Percentiles rank a stretch among this genome's conserved stretches.
phyloP scores from a whole-genome alignment of 306 rosid species.

The Leucaena leucocephala region DNA sequence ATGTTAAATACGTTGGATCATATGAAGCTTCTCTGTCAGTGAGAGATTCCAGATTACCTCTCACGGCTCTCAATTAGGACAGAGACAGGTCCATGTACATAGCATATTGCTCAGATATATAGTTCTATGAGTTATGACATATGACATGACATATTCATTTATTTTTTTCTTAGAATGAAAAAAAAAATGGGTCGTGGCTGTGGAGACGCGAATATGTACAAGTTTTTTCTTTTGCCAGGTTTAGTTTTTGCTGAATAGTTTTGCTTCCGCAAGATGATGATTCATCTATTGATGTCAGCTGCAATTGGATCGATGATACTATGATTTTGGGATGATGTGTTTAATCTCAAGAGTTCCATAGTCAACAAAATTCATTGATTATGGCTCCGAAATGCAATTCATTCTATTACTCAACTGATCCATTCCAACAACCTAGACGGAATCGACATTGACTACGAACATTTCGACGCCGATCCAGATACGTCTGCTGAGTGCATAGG shows the following conservation, averaged over 20 bases:
- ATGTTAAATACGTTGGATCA: conserved; percentile 66
- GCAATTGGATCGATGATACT: neutral
- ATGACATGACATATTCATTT: conserved; percentile 21
- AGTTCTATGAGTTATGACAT: conserved; percentile 28
- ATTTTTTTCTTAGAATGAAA: neutral
- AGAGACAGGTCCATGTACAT: conserved; percentile 62
- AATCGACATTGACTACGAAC: conserved; percentile 45
- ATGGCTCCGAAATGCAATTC: conserved; percentile 40
- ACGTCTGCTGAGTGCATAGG: conserved; percentile 41
- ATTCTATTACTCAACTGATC: conserved; percentile 22
- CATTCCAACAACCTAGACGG: conserved; percentile 32
- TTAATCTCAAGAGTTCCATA: neutral
- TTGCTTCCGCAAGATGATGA: conserved; percentile 1
- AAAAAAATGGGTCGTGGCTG: neutral
- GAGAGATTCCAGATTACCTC: conserved; percentile 98
- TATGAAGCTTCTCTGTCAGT: conserved; percentile 79
- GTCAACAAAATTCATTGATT: neutral
- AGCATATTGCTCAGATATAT: conserved; percentile 55
- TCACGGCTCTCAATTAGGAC: conserved; percentile 85
- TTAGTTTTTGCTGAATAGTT: neutral
- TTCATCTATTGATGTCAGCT: neutral
- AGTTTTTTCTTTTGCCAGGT: neutral
- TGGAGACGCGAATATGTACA: conserved; percentile 18
- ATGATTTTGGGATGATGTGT: conserved; percentile 17
- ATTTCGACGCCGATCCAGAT: conserved; percentile 39